Percentiles rank a stretch among this genome's conserved stretches.
Conservation (phyloP, 2,329 filamentous ascomycete genomes). For the Annulohypoxylon truncatum region DNA sequence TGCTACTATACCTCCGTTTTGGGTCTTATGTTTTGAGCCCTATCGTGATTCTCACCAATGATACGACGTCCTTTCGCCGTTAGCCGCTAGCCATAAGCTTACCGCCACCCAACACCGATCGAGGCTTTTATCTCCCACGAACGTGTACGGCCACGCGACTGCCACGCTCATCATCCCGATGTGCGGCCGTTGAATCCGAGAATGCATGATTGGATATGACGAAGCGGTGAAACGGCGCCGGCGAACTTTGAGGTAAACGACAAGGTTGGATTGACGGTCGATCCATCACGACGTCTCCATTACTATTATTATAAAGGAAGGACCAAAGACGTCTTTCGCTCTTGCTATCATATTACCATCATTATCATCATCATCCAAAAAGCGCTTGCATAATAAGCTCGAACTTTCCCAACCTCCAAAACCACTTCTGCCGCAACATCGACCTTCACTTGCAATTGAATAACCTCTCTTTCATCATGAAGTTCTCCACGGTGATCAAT, state of each 20-base stretch:
- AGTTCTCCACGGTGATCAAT: conserved; percentile 13
- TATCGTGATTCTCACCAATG: conserved; percentile 24
- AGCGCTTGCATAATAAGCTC: neutral
- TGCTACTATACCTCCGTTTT: neutral
- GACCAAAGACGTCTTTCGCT: neutral
- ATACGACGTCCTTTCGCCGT: neutral
- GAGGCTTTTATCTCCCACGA: neutral
- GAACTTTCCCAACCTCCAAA: neutral
- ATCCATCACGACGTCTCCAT: neutral
- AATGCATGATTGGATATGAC: neutral
- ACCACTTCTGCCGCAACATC: neutral
- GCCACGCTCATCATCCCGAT: conserved; percentile 6
- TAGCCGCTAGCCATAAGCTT: conserved; percentile 12
- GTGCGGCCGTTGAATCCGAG: neutral
- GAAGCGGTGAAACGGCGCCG: conserved; percentile 14
- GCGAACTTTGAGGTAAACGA: conserved; percentile 1
- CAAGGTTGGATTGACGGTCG: neutral
- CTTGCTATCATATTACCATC: neutral
- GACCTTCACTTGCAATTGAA: neutral
- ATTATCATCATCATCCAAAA: neutral
- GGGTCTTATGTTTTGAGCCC: conserved; percentile 2
- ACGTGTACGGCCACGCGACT: conserved; percentile 15
- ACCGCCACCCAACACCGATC: conserved; percentile 24
- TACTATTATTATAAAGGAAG: conserved; percentile 21
- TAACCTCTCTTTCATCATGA: conserved; percentile 25